Conservation (phyloP, 257 asterid genomes). For the Solanum chiquidenum region DNA sequence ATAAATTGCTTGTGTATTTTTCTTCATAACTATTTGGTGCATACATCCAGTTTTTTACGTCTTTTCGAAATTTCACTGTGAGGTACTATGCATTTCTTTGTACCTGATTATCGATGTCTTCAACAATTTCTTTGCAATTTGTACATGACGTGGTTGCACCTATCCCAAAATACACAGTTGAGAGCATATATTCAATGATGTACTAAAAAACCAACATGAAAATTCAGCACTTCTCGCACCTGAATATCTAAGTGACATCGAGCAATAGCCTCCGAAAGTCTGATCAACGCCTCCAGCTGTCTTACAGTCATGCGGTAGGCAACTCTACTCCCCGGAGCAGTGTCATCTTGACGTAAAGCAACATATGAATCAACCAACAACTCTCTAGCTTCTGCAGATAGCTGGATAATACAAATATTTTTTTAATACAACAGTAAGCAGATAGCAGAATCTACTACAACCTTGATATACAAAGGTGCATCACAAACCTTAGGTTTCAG, state of each 20-base stretch:
- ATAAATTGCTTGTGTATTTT: background rate
- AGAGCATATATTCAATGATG: background rate
- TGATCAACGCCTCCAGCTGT: constrained; percentile 85
- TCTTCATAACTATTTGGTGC: background rate
- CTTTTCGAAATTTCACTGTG: background rate
- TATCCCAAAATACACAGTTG: constrained; percentile 10
- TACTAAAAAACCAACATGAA: background rate
- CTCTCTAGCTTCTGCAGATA: constrained; percentile 63
- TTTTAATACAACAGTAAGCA: constrained; percentile 5
- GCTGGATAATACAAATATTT: constrained; percentile 33
- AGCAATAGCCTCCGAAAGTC: constrained; percentile 98
- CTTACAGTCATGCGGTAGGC: constrained; percentile 99
- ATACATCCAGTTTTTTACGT: background rate
- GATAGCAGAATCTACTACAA: background rate
- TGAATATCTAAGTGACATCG: constrained; percentile 69
- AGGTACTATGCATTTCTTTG: constrained; percentile 7
- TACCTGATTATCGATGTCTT: constrained; percentile 91
- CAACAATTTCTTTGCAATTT: constrained; percentile 63
- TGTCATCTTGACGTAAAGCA: constrained; percentile 75
- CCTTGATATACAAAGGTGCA: background rate
- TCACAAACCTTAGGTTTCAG: constrained; percentile 73
- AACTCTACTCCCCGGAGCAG: constrained; percentile 92
- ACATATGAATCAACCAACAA: constrained; percentile 89
- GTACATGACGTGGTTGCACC: constrained; percentile 74
- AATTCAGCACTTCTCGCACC: constrained; percentile 25